phyloP scores from a whole-genome alignment of 345 rosid genomes.

The Arabidopsis arenosa region DNA sequence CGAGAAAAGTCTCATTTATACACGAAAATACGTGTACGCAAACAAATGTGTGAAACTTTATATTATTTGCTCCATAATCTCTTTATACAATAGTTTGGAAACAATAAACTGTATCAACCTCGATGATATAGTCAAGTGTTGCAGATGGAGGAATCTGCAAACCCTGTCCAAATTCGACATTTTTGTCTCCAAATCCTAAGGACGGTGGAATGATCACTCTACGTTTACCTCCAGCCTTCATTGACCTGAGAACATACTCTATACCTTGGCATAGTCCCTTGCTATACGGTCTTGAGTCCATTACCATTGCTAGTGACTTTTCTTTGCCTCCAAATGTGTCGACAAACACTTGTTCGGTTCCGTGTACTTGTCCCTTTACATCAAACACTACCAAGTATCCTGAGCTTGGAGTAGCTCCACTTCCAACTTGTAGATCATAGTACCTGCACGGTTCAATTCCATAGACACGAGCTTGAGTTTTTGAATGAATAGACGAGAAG shows the following conservation, averaged over 20 bases:
- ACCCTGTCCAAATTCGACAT: conserved; percentile 66
- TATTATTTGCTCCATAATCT: background rate
- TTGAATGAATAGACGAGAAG: background rate
- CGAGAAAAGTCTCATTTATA: conserved; percentile 11
- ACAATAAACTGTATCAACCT: conserved; percentile 77
- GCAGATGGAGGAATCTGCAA: conserved; percentile 65
- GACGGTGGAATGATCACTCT: conserved; percentile 75
- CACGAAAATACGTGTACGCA: background rate
- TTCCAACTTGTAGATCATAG: conserved; percentile 76
- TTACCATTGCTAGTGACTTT: conserved; percentile 68
- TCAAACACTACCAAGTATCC: conserved; percentile 86
- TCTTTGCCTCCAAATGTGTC: conserved; percentile 60
- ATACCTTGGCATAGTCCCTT: conserved; percentile 89
- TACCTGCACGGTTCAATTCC: conserved; percentile 53
- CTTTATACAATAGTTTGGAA: conserved; percentile 46
- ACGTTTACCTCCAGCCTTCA: conserved; percentile 89
- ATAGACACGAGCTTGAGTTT: conserved; percentile 5
- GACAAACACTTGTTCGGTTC: conserved; percentile 65
- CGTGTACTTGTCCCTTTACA: conserved; percentile 71
- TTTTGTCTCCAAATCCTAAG: conserved; percentile 74
- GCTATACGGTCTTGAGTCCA: conserved; percentile 87
- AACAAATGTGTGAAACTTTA: conserved; percentile 8
- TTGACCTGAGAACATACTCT: conserved; percentile 69
- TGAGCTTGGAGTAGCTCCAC: conserved; percentile 68
- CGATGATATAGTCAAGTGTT: conserved; percentile 68